Evolutionary conservation across 106 monocot species (phyloP), one percentile per base, ranked within the genome.

Genomic region (Phalaenopsis equestris): DNA sequence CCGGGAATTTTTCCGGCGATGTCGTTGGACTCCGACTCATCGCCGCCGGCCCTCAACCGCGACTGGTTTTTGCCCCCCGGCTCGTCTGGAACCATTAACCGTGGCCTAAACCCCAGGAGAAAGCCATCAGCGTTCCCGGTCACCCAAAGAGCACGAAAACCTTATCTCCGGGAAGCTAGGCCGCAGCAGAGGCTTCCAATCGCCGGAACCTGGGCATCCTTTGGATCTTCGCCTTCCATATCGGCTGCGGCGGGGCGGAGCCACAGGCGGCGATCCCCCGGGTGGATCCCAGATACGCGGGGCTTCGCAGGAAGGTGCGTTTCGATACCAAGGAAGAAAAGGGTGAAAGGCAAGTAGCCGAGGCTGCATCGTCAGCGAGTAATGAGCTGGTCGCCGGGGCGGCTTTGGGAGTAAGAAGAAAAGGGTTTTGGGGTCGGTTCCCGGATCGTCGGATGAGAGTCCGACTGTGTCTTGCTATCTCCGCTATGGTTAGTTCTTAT

Each of bases 1-100:
- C n/a, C 30, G 30, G 30, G 30, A 30, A 30, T 30, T 30, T 30
- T 30, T 30, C 30, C 30, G 30, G 30, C 30, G 30, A 30, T 30
- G 30, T 30, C 30, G 30, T 30, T 30, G 30, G 30, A 30, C 30
- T 30, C 30, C 30, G 30, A 30, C 30, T 30, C 30, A 30, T 30
- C 30, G 30, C 30, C 30, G 30, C 30, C 30, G 30, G 30, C 79
- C 16, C 4, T 39, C 52, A 75, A 81, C 85, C 83, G 90, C 9
- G 90, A 90, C 72, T 90, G 90, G 90, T 88, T 88, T 80, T 90
- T 90, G 81, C 84, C 74, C 56, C 79, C 38, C 3, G 57, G 41
- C 41, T 37, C 56, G 2, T 2, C 57, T 5, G 57, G 68, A 52
- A 41, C 24, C 73, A 42, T 49, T 18, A 58, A 41, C 39, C 37